These are phyloP conservation scores for Ceratocystis harringtonii DNA, from an alignment of 2,329 filamentous ascomycete genomes.

Conservation along the genomic window DNA sequence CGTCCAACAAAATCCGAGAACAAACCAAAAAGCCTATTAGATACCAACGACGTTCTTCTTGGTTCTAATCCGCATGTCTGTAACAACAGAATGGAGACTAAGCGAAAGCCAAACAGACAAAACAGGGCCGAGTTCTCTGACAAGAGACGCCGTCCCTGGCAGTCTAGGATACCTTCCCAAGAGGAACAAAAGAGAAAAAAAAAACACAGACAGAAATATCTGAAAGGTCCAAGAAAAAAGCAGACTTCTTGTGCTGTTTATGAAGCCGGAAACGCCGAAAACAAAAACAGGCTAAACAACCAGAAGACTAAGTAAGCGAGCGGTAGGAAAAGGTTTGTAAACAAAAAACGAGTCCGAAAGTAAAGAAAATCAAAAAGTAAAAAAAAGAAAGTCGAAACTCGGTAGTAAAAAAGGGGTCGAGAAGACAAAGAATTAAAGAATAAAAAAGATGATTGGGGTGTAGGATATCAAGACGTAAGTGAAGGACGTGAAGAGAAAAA, in stretches of 20 bases:
- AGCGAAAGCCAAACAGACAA: no score
- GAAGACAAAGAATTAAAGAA: constrained; percentile 17
- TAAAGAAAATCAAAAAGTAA: background rate
- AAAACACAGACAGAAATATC: constrained; percentile 3
- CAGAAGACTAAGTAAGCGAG: background rate
- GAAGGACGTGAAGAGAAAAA: constrained; percentile 6
- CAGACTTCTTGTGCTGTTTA: constrained; percentile 4
- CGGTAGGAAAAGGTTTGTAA: background rate
- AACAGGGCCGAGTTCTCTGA: background rate
- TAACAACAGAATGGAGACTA: background rate
- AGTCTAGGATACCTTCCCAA: background rate
- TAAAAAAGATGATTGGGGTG: constrained; percentile 5
- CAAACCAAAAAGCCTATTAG: background rate
- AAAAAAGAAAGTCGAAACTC: background rate
- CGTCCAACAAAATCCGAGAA: background rate
- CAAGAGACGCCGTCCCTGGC: background rate
- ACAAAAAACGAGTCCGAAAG: background rate
- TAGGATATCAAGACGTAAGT: constrained; percentile 15
- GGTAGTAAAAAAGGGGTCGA: background rate
- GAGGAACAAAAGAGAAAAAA: background rate
- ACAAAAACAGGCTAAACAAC: background rate
- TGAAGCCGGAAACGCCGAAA: constrained; percentile 1
- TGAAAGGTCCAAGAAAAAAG: background rate
- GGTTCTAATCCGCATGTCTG: background rate
- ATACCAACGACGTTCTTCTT: background rate